Evolutionary conservation across 1,284 basidiomycete species (phyloP), one percentile per base, ranked within the genome.

Genomic region (Ganoderma lingzhi): DNA sequence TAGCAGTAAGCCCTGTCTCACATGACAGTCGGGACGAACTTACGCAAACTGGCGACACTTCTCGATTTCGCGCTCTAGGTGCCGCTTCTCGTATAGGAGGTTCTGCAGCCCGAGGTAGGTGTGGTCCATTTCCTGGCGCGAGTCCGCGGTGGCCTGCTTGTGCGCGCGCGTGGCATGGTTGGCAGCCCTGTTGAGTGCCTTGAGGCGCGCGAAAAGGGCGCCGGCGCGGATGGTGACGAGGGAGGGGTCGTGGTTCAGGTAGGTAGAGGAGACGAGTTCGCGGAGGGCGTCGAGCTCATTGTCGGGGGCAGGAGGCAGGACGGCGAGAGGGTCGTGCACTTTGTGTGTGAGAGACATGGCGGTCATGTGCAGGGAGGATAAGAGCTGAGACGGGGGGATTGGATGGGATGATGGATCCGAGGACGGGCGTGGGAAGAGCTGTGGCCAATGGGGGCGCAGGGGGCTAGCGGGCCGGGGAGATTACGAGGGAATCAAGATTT

Each of bases 41-140:
- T 78, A 95, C 93, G 91, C 93, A 78, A 95, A 95, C 76, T 94
- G 93, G 65, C 91, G 87, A 80, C 93, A 95, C 79, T 95, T 95
- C 76, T 94, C 93, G 41, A 95, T 95, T 81, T 95, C 93, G 70
- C 92, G 85, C 78, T 95, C 93, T 12, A 95, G 86, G 77, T 95
- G 93, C 39, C 93, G 84, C 78, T 93, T 93, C 80, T 95, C 93
- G 74, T 95, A 95, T 64, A 93, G 84, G 53, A 95, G 82, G 73
- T 95, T 95, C 79, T 95, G 93, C 42, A 95, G 86, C 17, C 90
- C 88, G 37, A 95, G 88, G 80, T 93, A 88, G 0, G 92, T 90
- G 80, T 94, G 91, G 81, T 95, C 93, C 91, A 95, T 93, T 71
- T 93, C 90, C 62, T 90, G 89, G 63, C 93, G 84, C 4, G 91